phyloP scores from a whole-genome alignment of 495 filamentous ascomycete genomes.

The Acidiella bohemica region DNA sequence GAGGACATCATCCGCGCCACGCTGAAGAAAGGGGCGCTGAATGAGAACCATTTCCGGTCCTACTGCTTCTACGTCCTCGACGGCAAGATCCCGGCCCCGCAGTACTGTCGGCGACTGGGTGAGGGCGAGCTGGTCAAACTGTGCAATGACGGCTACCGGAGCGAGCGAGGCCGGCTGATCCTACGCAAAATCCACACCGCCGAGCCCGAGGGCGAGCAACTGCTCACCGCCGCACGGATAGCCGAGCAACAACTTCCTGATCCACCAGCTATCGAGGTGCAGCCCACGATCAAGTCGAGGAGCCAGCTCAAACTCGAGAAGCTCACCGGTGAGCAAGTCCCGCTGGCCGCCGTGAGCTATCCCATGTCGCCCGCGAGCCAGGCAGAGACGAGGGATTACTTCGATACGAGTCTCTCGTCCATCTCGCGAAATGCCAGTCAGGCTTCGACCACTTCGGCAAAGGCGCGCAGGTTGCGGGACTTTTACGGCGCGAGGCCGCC shows the following conservation, averaged over 20 bases:
- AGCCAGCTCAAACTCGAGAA: slow-evolving; percentile 67
- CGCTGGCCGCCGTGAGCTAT: slow-evolving; percentile 67
- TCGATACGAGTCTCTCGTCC: slow-evolving; percentile 43
- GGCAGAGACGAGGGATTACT: slow-evolving; percentile 47
- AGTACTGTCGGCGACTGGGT: slow-evolving; percentile 59
- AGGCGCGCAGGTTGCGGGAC: slow-evolving; percentile 46
- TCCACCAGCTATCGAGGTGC: slow-evolving; percentile 32
- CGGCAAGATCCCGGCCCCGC: slow-evolving; percentile 67
- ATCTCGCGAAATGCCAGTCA: slow-evolving; percentile 36
- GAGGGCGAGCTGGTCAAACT: slow-evolving; percentile 81
- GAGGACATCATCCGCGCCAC: slow-evolving; percentile 83
- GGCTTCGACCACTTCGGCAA: slow-evolving; percentile 32
- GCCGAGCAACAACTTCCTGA: slow-evolving; percentile 68
- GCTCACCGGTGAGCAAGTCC: slow-evolving; percentile 71
- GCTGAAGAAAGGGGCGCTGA: slow-evolving; percentile 57
- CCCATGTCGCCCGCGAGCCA: slow-evolving; percentile 58
- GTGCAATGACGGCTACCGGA: slow-evolving; percentile 55
- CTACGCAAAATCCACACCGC: slow-evolving; percentile 76
- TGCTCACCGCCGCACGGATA: slow-evolving; percentile 69
- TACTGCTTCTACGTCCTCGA: slow-evolving; percentile 46
- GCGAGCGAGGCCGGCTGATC: slow-evolving; percentile 81
- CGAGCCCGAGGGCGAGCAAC: slow-evolving; percentile 67
- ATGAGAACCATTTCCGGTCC: slow-evolving; percentile 33
- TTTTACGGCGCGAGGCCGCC: slow-evolving; percentile 89
- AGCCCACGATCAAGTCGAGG: slow-evolving; percentile 51